These are phyloP conservation scores for Hyphodiscus sp. DNA, from an alignment of 2,329 filamentous ascomycete genomes.

Conservation along the genomic window DNA sequence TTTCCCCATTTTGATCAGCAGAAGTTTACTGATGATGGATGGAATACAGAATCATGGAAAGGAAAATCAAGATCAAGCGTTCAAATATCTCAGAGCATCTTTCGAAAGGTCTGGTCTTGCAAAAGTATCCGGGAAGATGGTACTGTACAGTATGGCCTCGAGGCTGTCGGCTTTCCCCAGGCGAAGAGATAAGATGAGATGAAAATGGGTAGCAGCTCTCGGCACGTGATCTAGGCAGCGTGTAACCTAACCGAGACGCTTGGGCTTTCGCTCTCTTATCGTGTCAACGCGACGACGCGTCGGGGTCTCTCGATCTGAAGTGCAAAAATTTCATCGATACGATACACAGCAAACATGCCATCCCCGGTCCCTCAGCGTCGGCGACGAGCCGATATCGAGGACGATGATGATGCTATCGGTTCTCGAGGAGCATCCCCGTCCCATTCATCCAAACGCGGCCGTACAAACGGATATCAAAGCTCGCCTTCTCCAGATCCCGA, in stretches of 20 bases:
- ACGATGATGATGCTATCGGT: slow-evolving; percentile 17
- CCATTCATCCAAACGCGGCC: slow-evolving; percentile 22
- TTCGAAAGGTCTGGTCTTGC: too few species aligned
- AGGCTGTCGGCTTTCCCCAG: too few species aligned
- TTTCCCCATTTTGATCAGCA: not conserved
- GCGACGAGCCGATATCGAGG: slow-evolving; percentile 20
- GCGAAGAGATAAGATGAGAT: too few species aligned
- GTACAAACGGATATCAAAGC: slow-evolving; percentile 14
- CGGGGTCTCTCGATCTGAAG: not conserved
- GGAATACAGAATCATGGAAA: too few species aligned
- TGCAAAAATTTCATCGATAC: not conserved
- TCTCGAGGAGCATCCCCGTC: slow-evolving; percentile 16
- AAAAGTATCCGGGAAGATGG: too few species aligned
- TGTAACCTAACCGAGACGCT: not conserved
- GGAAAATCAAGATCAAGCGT: too few species aligned
- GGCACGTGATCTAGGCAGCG: too few species aligned
- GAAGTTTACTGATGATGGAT: not conserved
- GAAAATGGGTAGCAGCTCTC: too few species aligned
- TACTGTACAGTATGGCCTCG: too few species aligned
- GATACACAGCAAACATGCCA: slow-evolving; percentile 4
- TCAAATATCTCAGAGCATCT: too few species aligned
- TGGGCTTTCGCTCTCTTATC: not conserved
- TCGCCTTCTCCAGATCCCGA: slow-evolving; percentile 7
- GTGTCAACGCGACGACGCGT: not conserved
- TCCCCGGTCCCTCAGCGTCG: slow-evolving; percentile 11